phyloP scores from a whole-genome alignment of 1,139 yeast species.

The Saccharomyces hybrid region DNA sequence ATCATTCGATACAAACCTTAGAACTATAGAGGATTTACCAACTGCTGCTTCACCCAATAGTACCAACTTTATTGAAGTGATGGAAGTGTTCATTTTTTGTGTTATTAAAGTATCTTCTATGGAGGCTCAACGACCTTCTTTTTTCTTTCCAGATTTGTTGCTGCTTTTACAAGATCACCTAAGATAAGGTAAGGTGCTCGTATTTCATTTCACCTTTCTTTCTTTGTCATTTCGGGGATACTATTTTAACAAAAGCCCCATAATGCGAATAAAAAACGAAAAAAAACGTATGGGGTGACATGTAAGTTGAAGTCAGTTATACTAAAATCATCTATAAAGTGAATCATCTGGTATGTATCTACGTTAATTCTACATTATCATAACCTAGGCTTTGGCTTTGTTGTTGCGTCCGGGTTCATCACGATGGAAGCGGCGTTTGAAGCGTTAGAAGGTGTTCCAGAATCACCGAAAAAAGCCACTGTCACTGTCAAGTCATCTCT shows the following conservation, averaged over 20 bases:
- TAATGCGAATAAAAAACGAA: not conserved
- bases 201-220: not conserved
- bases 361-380: slow-evolving; percentile 15
- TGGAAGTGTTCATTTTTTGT: slow-evolving; percentile 21
- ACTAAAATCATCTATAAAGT: not conserved
- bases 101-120: not conserved
- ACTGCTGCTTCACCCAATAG: slow-evolving; percentile 96
- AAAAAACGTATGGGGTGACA: not conserved
- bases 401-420: slow-evolving; percentile 48
- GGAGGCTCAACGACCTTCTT: not conserved
- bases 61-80: slow-evolving; percentile 81
- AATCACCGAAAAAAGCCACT: slow-evolving; percentile 78
- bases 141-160: not conserved
- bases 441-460: slow-evolving; percentile 36
- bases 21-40: slow-evolving; percentile 87
- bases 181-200: not conserved
- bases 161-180: not conserved
- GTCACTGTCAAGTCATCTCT: slow-evolving; percentile 95
- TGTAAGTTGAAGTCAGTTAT: not conserved
- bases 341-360: not conserved
- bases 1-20: slow-evolving; percentile 89
- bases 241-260: not conserved
- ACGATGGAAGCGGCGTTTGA: slow-evolving; percentile 43
- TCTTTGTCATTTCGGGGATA: slow-evolving; percentile 1
- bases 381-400: slow-evolving; percentile 45